Base-by-base conservation (phyloP, 345 rosid species). In the Heritiera fomes region DNA sequence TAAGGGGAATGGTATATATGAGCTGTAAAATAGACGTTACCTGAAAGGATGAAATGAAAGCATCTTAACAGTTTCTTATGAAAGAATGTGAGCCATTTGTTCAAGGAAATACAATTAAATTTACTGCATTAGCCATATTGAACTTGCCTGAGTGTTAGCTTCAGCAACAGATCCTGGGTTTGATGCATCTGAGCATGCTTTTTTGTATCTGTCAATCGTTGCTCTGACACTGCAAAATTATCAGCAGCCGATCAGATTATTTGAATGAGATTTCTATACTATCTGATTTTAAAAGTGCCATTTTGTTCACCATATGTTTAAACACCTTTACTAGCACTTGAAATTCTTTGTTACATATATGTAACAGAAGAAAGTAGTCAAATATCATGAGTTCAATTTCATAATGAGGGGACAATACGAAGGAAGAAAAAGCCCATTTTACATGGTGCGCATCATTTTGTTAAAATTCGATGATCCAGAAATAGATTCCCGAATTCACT, bases 151-250 rank as follows among this genome's bases (percentile, higher is more conserved):
- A 81, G 93, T 92, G 81, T 93, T 95, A 66, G 89, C 85, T 88
- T 95, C 98, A 68, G 93, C 80, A 77, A 90, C 83, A 17, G 98
- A 87, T 38, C 88, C 89, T 34, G 92, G 89, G 58, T 79, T 87
- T 47, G 90, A 75, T 61, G 95, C 86, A 83, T 89, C 94, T 2
- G 91, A 41, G 55, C 86, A 83, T 50, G 95, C 91, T 85, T 91
- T 93, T 85, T 91, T 95, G 89, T 93, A 95, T 90, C 94, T 90
- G 7, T 93, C 98, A 23, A 95, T 95, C 52, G 99, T 92, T 76
- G 89, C 87, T 84, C 89, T 87, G 47, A 92, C 96, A 76, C 99
- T 93, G 91, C 84, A 79, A 81, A 69, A 50, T 56, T 18, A 17
- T 20, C 18, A 6, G 5, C 23, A 63, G 6, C 6, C 43, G 6